Evolutionary conservation across 1,284 basidiomycete genomes (phyloP), one percentile per base, ranked within the genome.

Genomic region (Ustanciosporium gigantosporum): DNA sequence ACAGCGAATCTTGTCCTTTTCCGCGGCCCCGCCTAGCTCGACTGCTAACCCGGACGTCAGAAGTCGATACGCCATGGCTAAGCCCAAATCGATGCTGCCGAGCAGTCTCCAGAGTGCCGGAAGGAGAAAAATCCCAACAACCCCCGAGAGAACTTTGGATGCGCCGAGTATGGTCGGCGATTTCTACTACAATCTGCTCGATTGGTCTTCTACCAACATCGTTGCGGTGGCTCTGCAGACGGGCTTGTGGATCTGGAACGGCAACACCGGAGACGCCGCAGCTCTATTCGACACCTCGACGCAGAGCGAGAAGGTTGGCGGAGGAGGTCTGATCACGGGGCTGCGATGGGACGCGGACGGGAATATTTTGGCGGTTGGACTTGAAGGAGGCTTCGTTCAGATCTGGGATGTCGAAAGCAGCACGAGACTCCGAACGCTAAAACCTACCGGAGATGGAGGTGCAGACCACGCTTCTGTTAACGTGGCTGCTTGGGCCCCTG

Each of bases 131-230:
- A 88, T 95, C 50, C 83, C 89, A 0, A 91, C 86, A 0, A 87
- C 85, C 55, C 91, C 88, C 0, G 90, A 95, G 70, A 84, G 91
- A 20, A 91, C 96, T 2, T 83, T 99, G 11, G 95, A 98, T 72
- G 95, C 95, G 0, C 92, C 93, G 0, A 91, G 90, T 2, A 88
- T 96, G 82, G 84, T 89, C 31, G 91, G 97, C 68, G 95, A 99
- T 79, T 98, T 95, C 79, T 98, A 99, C 78, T 86, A 96, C 70
- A 98, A 98, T 78, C 82, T 98, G 25, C 80, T 97, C 46, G 85
- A 88, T 34, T 99, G 94, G 94, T 89, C 88, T 27, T 83, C 83
- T 24, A 84, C 85, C 50, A 97, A 98, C 79, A 81, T 87, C 25
- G 56, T 77, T 15, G 75, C 75, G 11, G 68, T 77, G 14, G 73